Base-by-base conservation (phyloP, 164 flowering plant species). In the Vitis amurensis region DNA sequence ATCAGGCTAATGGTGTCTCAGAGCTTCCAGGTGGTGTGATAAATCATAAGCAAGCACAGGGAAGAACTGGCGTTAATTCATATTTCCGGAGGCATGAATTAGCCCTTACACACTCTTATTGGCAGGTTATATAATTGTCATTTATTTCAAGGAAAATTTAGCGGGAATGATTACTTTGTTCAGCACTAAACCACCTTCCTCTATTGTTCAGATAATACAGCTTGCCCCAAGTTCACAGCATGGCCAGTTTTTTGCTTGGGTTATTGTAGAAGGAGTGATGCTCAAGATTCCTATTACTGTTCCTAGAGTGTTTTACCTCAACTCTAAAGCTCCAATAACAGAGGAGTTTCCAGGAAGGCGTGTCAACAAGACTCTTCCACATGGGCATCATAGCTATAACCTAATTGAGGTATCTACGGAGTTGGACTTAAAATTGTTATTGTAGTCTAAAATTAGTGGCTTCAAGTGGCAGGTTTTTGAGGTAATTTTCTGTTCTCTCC, bases 281-380 rank as follows among this genome's bases (percentile, higher is more conserved):
- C 85, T 80, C 74, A 96, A 89, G 81, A 84, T 96, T 79, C 89
- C 96, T 53, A 65, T 96, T 47, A 81, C 53, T 72, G 86, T 89
- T 68, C 96, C 97, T 56, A 84, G 98, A 79, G 86, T 92, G 29
- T 92, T 96, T 79, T 96, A 96, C 79, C 88, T 96, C 65, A 96
- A 92, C 74, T 86, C 97, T 44, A 96, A 86, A 82, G 97, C 90
- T 59, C 86, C 91, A 16, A 69, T 88, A 63, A 83, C 90, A 52
- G 99, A 91, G 81, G 94, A 87, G 56, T 87, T 93, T 83, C 97
- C 93, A 55, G 98, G 99, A 71, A 88, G 86, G 75, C 86, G 83
- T 77, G 98, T 93, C 17, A 91, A 78, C 74, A 93, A 90, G 78
- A 83, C 70, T 81, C 95, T 96, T 78, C 99, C 99, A 60, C 99